A percentile compares a stretch with the other conserved stretches of the same genome.
These are phyloP conservation scores for Coniosporium tulheliwenetii DNA, from an alignment of 2,329 filamentous ascomycete genomes.

Conservation along the genomic window DNA sequence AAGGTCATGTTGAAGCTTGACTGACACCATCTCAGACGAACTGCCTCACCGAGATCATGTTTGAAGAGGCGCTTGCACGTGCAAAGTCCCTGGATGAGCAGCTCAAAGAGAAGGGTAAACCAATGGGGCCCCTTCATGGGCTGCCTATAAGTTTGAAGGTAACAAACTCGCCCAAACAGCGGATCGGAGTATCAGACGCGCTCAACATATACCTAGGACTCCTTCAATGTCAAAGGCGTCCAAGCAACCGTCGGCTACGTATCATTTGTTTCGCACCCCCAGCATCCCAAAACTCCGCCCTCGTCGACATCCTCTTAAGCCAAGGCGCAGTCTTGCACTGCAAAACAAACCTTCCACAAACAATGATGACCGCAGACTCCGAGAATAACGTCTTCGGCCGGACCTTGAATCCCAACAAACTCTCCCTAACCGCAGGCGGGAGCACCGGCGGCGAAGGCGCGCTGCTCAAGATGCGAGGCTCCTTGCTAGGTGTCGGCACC, in stretches of 20 bases:
- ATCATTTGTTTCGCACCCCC: constrained; percentile 17
- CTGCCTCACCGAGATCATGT: constrained; percentile 33
- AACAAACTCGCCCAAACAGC: background rate
- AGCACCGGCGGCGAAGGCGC: constrained; percentile 51
- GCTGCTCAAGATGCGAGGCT: constrained; percentile 41
- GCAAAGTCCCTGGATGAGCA: constrained; percentile 26
- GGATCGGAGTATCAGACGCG: background rate
- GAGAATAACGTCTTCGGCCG: constrained; percentile 24
- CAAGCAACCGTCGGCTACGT: constrained; percentile 46
- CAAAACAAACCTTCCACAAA: constrained; percentile 38
- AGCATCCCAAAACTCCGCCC: constrained; percentile 14
- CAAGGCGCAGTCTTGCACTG: constrained; percentile 35
- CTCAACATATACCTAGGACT: constrained; percentile 23
- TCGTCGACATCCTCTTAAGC: constrained; percentile 20
- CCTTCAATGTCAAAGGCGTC: constrained; percentile 42
- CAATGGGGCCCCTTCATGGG: constrained; percentile 40
- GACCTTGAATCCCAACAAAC: constrained; percentile 46
- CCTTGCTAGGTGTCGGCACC: constrained; percentile 44
- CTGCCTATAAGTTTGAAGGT: constrained; percentile 39
- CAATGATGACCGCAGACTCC: constrained; percentile 21
- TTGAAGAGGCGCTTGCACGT: constrained; percentile 25
- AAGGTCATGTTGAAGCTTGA: background rate
- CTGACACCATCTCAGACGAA: constrained; percentile 11
- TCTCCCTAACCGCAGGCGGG: constrained; percentile 45
- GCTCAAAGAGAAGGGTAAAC: constrained; percentile 17